These are phyloP conservation scores for Tricholoma furcatifolium DNA, from an alignment of 768 basidiomycete genomes.

Conservation along the genomic window DNA sequence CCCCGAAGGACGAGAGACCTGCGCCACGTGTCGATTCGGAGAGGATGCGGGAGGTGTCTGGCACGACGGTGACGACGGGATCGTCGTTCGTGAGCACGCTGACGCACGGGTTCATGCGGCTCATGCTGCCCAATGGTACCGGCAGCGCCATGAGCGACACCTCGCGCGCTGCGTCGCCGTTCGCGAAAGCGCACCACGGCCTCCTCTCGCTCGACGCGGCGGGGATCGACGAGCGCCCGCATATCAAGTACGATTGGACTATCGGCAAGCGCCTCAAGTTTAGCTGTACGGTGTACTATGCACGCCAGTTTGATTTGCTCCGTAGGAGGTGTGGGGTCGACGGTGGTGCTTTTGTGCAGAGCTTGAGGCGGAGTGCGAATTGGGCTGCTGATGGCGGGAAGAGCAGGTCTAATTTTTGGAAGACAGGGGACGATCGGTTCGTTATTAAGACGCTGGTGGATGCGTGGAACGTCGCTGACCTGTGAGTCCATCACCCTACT, in stretches of 20 bases:
- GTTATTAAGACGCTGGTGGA: slow-evolving; percentile 86
- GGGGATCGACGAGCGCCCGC: slow-evolving; percentile 67
- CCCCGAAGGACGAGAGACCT: slow-evolving; percentile 20
- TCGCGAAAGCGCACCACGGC: slow-evolving; percentile 46
- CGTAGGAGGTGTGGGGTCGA: slow-evolving; percentile 68
- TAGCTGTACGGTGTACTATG: slow-evolving; percentile 82
- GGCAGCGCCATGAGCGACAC: slow-evolving; percentile 27
- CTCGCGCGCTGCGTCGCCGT: slow-evolving; percentile 32
- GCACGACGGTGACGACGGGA: slow-evolving; percentile 17
- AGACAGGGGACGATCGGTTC: slow-evolving; percentile 72
- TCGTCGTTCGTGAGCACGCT: slow-evolving; percentile 46
- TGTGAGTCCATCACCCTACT: slow-evolving; percentile 45
- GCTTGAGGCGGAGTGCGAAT: slow-evolving; percentile 54
- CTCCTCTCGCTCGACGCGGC: slow-evolving; percentile 41
- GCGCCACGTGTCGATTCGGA: background rate
- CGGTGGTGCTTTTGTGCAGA: slow-evolving; percentile 58
- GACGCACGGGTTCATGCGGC: slow-evolving; percentile 58
- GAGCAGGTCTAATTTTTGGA: slow-evolving; percentile 81
- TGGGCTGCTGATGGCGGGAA: slow-evolving; percentile 83
- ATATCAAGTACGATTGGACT: slow-evolving; percentile 83
- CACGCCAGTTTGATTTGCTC: slow-evolving; percentile 73
- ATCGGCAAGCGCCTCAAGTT: slow-evolving; percentile 73
- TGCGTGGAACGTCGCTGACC: slow-evolving; percentile 84
- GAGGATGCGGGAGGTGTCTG: slow-evolving; percentile 3
- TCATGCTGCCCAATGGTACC: slow-evolving; percentile 35